Evolutionary conservation across 1,284 basidiomycete genomes (phyloP).

Genomic region (Trichosporon sp.): DNA sequence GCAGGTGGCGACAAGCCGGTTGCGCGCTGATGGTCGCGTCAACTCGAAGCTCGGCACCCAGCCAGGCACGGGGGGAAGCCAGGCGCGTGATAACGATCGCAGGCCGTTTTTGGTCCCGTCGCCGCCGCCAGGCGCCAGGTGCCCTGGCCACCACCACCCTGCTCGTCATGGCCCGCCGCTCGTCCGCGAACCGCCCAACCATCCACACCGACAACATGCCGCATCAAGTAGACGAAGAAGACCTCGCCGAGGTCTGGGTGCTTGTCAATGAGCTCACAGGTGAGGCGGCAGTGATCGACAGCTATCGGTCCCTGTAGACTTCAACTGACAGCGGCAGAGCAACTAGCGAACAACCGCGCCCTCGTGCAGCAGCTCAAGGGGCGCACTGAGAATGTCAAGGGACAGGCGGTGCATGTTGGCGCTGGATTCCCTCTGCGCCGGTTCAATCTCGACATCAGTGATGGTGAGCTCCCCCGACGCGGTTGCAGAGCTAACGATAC

Average conservation of each 20-base stretch:
- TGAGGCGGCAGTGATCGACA: conserved; percentile 22
- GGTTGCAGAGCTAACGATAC: conserved; percentile 12
- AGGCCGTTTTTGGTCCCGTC: background rate
- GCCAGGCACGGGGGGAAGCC: background rate
- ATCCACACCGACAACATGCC: conserved; percentile 19
- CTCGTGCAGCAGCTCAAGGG: conserved; percentile 67
- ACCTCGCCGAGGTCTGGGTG: conserved; percentile 68
- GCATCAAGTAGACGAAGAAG: conserved; percentile 55
- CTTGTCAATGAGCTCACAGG: conserved; percentile 67
- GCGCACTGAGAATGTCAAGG: conserved; percentile 74
- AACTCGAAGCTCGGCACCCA: background rate
- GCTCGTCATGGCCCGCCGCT: background rate
- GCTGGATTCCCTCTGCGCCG: conserved; percentile 78
- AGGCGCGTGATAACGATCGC: background rate
- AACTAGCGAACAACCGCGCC: conserved; percentile 79
- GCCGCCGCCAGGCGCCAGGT: background rate
- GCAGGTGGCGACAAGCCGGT: background rate
- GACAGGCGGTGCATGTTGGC: conserved; percentile 69
- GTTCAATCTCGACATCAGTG: conserved; percentile 88
- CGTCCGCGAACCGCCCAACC: background rate
- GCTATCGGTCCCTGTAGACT: background rate
- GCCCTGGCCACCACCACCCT: background rate
- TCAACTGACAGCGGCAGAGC: conserved; percentile 56
- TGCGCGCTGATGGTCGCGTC: background rate
- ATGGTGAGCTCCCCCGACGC: conserved; percentile 56